Evolutionary conservation across 257 asterid genomes (phyloP).

Genomic region (Ehretia macrophylla): DNA sequence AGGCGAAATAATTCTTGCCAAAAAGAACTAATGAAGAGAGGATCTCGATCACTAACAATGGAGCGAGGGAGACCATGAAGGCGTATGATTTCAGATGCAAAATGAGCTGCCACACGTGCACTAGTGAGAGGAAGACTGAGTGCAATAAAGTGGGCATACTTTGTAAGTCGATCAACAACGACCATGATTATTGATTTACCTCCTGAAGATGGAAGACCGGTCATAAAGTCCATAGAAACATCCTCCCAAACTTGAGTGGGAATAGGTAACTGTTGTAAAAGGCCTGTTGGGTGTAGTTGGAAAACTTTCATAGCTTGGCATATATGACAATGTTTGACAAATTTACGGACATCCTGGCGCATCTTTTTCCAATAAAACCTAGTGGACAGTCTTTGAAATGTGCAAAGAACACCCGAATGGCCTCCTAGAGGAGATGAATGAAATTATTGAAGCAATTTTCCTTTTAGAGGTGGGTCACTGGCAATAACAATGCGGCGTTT

Average conservation of each 20-base stretch:
- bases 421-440: not conserved
- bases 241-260: not conserved
- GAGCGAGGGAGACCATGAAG: not conserved
- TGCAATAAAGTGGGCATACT: not conserved
- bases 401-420: not conserved
- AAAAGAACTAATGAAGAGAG: not conserved
- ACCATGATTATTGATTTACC: not conserved
- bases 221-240: not conserved
- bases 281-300: no score
- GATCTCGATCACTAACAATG: slow-evolving; percentile 7
- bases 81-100: not conserved
- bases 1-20: not conserved
- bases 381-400: not conserved
- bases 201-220: no score
- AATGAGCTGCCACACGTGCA: not conserved
- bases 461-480: not conserved
- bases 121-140: not conserved
- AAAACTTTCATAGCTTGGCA: no score
- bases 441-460: not conserved
- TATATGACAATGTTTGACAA: no score
- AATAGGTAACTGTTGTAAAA: no score
- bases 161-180: not conserved
- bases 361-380: no score
- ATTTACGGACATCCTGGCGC: no score
- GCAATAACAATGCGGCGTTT: not conserved